Evolutionary conservation across 2,329 filamentous ascomycete species (phyloP).

Genomic region (Erysiphe neolycopersici): DNA sequence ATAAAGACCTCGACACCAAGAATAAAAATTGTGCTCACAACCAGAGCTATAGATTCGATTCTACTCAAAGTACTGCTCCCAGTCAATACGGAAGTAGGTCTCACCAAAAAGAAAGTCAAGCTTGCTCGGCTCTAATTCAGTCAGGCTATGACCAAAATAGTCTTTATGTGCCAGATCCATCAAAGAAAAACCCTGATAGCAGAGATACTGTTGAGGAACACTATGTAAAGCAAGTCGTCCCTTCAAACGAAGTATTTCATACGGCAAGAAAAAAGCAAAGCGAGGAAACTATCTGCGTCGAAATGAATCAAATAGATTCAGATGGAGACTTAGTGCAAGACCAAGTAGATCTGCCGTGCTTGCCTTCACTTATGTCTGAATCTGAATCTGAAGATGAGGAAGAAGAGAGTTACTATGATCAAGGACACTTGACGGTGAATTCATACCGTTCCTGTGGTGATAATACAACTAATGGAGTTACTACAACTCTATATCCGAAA

Average conservation of each 20-base stretch:
- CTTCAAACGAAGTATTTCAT: neutral
- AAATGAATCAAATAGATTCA: neutral
- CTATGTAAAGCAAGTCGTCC: neutral
- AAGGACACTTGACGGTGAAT: constrained; percentile 46
- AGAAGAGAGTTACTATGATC: constrained; percentile 39
- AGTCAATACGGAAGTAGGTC: neutral
- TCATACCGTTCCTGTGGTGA: constrained; percentile 54
- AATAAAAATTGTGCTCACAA: neutral
- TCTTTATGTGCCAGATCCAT: neutral
- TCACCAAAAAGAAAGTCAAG: neutral
- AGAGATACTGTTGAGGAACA: neutral
- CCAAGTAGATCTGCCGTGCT: neutral
- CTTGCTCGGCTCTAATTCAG: neutral
- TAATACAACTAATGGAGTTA: constrained; percentile 37
- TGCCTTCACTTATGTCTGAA: constrained; percentile 16
- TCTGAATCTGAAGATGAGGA: constrained; percentile 28
- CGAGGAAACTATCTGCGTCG: neutral
- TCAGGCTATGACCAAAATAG: neutral
- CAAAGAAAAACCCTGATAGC: neutral
- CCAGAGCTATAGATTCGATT: neutral
- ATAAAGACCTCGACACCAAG: constrained; percentile 21
- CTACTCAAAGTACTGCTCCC: neutral
- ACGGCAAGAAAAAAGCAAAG: neutral
- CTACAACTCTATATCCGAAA: constrained; percentile 44
- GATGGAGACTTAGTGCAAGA: neutral